A percentile compares a stretch with the other conserved stretches of the same genome.
These are phyloP conservation scores for Candida stauntonica DNA, from an alignment of 805 yeast genomes.

Conservation along the genomic window DNA sequence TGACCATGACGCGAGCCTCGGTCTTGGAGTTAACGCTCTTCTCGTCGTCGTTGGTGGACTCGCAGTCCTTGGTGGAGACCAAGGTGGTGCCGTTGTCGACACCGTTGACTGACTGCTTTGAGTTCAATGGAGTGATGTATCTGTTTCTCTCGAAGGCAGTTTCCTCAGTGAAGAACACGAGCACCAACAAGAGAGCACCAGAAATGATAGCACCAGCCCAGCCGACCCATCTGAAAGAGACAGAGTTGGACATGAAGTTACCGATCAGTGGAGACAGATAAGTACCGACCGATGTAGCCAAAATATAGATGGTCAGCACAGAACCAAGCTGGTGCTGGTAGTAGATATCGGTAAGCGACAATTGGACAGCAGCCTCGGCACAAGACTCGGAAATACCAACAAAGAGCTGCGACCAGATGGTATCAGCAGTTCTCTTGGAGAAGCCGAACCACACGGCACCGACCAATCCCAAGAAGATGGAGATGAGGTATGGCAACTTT, in stretches of 20 bases:
- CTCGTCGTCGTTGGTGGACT: slow-evolving; percentile 12
- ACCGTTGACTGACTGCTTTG: slow-evolving; percentile 18
- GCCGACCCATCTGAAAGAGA: slow-evolving; percentile 78
- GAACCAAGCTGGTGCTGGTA: slow-evolving; percentile 75
- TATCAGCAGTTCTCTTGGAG: slow-evolving; percentile 49
- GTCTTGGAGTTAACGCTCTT: slow-evolving; percentile 11
- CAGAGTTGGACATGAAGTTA: slow-evolving; percentile 58
- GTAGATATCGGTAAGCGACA: slow-evolving; percentile 66
- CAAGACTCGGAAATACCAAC: slow-evolving; percentile 80
- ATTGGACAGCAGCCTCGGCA: slow-evolving; percentile 69
- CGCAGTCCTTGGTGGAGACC: slow-evolving; percentile 9
- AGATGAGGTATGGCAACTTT: slow-evolving; percentile 57
- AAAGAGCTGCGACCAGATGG: slow-evolving; percentile 74
- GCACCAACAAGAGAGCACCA: slow-evolving; percentile 49
- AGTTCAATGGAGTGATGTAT: slow-evolving; percentile 32
- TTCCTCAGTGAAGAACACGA: slow-evolving; percentile 64
- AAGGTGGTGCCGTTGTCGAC: slow-evolving; percentile 17
- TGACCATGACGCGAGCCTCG: background rate
- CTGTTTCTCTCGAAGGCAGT: slow-evolving; percentile 58
- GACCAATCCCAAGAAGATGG: slow-evolving; percentile 52
- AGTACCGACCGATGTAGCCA: slow-evolving; percentile 73
- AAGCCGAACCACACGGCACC: slow-evolving; percentile 73
- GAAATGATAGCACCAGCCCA: slow-evolving; percentile 61
- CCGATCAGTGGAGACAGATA: slow-evolving; percentile 77
- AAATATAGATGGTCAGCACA: slow-evolving; percentile 65